Evolutionary conservation across 139 green algal species (phyloP).

Genomic region (Chlamydomonas sphaeroides): DNA sequence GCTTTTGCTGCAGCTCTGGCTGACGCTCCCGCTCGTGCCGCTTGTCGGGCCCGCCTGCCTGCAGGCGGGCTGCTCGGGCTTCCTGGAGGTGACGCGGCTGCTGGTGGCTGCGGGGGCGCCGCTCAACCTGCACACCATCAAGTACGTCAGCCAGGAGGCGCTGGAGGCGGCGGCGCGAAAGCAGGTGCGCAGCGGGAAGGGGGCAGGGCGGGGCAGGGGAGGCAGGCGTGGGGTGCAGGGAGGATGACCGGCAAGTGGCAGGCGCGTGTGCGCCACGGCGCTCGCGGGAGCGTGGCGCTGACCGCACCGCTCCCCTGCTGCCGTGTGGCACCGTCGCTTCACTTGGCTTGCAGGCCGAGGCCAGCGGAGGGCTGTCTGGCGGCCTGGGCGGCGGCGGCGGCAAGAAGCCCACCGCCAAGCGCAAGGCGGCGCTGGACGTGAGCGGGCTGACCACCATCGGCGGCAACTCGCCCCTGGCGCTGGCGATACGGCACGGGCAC

Average conservation of each 20-base stretch:
- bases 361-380: neutral
- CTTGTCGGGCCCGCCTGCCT: neutral
- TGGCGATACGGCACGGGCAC: slow-evolving; percentile 53
- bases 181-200: no score
- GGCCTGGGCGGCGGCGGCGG: slow-evolving; percentile 8
- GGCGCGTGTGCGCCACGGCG: no score
- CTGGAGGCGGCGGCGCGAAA: slow-evolving; percentile 38
- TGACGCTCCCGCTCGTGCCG: no score
- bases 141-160: slow-evolving; percentile 54
- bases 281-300: no score
- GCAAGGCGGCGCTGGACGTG: slow-evolving; percentile 39
- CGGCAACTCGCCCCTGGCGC: slow-evolving; percentile 51
- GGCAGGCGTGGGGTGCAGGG: no score
- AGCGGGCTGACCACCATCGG: slow-evolving; percentile 53
- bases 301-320: no score
- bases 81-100: slow-evolving; percentile 22
- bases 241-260: no score
- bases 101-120: slow-evolving; percentile 40
- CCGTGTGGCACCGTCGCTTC: no score
- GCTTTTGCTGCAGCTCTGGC: no score
- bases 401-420: slow-evolving; percentile 29
- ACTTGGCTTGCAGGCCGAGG: no score
- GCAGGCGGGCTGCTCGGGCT: slow-evolving; percentile 37
- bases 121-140: slow-evolving; percentile 56
- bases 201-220: no score